Conservation (phyloP, 2,329 filamentous ascomycete species). For the Aspergillus pseudoglaucus region DNA sequence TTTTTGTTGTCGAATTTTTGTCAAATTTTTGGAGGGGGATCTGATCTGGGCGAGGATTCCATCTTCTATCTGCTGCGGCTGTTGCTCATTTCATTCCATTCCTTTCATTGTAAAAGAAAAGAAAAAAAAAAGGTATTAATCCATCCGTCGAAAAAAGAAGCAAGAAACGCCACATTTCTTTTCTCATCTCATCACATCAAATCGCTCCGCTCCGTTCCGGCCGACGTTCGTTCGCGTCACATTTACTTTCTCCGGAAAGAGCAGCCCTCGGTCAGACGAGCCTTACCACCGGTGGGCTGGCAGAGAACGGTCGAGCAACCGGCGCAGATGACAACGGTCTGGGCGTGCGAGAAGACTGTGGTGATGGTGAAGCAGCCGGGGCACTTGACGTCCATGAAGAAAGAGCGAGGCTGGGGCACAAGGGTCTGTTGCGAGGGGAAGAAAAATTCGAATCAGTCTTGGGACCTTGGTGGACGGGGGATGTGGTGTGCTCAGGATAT, state of each 20-base stretch:
- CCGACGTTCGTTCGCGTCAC: slow-evolving; percentile 17
- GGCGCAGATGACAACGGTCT: slow-evolving; percentile 99
- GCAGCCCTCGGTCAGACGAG: slow-evolving; percentile 97
- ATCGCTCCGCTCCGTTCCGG: slow-evolving; percentile 1
- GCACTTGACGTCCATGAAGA: slow-evolving; percentile 99
- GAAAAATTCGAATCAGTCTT: background rate
- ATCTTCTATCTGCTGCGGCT: slow-evolving; percentile 33
- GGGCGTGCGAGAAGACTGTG: slow-evolving; percentile 99
- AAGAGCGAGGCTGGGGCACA: slow-evolving; percentile 92
- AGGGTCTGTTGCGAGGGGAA: slow-evolving; percentile 64
- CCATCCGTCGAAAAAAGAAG: slow-evolving; percentile 21
- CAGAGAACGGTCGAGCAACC: slow-evolving; percentile 99
- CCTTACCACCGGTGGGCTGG: slow-evolving; percentile 99
- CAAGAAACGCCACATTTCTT: slow-evolving; percentile 29
- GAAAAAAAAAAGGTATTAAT: slow-evolving; percentile 19
- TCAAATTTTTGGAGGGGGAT: slow-evolving; percentile 50
- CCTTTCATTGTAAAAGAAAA: slow-evolving; percentile 14
- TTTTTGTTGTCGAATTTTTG: slow-evolving; percentile 50
- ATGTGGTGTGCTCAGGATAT: slow-evolving; percentile 11
- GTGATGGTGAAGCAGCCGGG: slow-evolving; percentile 99
- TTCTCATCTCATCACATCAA: slow-evolving; percentile 22
- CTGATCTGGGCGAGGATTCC: slow-evolving; percentile 21
- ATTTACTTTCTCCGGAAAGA: slow-evolving; percentile 99
- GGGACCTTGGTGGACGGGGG: slow-evolving; percentile 1
- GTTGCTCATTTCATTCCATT: slow-evolving; percentile 7